Percentiles rank a stretch among this genome's conserved stretches.
Conservation (phyloP, 1,139 yeast genomes). For the Kurtzmaniella quercitrusa region DNA sequence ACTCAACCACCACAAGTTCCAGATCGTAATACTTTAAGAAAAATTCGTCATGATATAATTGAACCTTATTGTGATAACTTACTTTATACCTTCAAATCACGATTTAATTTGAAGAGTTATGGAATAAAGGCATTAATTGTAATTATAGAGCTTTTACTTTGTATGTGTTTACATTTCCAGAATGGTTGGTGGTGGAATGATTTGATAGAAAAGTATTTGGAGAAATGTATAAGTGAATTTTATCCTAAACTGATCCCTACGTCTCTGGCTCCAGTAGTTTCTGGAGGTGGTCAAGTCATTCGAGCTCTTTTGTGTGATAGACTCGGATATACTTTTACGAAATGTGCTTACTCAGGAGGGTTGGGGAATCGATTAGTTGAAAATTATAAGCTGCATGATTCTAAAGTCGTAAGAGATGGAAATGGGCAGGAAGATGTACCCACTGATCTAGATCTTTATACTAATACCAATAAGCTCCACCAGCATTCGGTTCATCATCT, state of each 20-base stretch:
- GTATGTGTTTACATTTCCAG: constrained; percentile 35
- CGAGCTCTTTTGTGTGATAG: constrained; percentile 41
- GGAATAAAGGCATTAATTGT: constrained; percentile 45
- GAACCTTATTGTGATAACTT: constrained; percentile 69
- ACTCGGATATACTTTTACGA: constrained; percentile 36
- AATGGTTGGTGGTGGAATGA: constrained; percentile 49
- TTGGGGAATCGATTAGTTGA: constrained; percentile 10
- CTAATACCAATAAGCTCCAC: constrained; percentile 35
- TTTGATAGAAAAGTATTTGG: constrained; percentile 41
- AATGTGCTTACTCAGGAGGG: constrained; percentile 17
- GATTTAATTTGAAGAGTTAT: constrained; percentile 60
- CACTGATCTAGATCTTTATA: constrained; percentile 23
- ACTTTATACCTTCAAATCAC: constrained; percentile 45
- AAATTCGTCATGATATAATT: constrained; percentile 56
- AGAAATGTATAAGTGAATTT: constrained; percentile 37
- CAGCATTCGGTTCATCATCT: constrained; percentile 13
- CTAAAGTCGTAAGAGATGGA: too few relatives aligned
- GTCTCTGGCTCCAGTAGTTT: constrained; percentile 9
- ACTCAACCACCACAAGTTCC: constrained; percentile 15
- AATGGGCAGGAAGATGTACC: too few relatives aligned
- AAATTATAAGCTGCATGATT: constrained; percentile 12
- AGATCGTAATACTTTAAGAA: constrained; percentile 51
- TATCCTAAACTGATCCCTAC: constrained; percentile 24
- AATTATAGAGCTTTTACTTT: constrained; percentile 51
- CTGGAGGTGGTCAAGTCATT: constrained; percentile 30